Evolutionary conservation across 306 rosid species (phyloP).

Genomic region (Citrullus colocynthis): DNA sequence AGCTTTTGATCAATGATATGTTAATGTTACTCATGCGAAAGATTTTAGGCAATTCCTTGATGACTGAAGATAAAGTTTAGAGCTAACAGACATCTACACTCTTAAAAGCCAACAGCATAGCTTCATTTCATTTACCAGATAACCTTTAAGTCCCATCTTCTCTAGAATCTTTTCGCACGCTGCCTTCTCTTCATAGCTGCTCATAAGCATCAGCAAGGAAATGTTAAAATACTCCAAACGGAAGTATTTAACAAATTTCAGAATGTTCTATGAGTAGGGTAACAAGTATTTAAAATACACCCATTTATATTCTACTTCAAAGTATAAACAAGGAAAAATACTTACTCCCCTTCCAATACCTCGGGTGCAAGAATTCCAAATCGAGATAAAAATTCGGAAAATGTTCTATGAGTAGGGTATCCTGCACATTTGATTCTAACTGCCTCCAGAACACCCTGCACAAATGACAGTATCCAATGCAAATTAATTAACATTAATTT

Average conservation of each 20-base stretch:
- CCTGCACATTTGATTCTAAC: constrained; percentile 89
- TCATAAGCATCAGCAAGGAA: constrained; percentile 11
- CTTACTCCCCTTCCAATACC: constrained; percentile 58
- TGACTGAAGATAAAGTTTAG: not conserved
- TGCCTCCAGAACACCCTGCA: constrained; percentile 96
- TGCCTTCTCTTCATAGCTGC: constrained; percentile 58
- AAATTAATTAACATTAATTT: not conserved
- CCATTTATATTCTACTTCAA: not conserved
- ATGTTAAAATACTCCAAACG: not conserved
- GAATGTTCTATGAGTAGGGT: no score
- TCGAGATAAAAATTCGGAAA: constrained; percentile 54
- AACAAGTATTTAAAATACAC: no score
- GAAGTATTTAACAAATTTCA: not conserved
- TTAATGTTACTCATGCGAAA: not conserved
- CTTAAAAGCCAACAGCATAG: not conserved
- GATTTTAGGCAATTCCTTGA: not conserved
- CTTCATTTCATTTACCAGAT: constrained; percentile 54
- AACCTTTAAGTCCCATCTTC: constrained; percentile 58
- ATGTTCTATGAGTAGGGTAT: constrained; percentile 71
- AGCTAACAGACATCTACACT: not conserved
- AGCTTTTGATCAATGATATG: not conserved
- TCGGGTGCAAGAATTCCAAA: constrained; percentile 67
- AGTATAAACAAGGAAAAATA: constrained; percentile 9
- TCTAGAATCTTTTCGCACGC: constrained; percentile 51
- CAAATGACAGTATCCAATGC: constrained; percentile 21